Evolutionary conservation across 345 rosid species (phyloP).

Genomic region (Syzygium aromaticum): DNA sequence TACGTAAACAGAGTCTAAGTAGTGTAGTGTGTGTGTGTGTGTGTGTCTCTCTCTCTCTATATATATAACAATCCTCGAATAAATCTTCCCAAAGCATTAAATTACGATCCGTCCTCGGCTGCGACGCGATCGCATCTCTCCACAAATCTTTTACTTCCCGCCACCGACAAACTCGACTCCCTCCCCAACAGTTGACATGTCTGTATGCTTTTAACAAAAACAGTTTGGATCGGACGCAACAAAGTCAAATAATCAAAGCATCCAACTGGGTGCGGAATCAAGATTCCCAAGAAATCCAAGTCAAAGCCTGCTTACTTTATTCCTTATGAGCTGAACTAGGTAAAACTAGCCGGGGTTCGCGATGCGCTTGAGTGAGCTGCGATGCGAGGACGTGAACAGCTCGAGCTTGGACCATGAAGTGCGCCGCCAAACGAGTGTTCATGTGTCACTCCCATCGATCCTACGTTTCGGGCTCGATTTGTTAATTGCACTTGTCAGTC

Average conservation of each 20-base stretch:
- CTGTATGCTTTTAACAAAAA: neutral
- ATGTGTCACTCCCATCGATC: neutral
- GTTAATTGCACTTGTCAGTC: neutral
- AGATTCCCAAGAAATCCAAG: neutral
- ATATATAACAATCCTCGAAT: neutral
- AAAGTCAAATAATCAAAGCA: neutral
- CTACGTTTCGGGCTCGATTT: neutral
- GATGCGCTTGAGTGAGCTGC: neutral
- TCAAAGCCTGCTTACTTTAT: neutral
- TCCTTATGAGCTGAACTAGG: neutral
- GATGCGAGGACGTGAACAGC: neutral
- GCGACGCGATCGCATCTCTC: neutral
- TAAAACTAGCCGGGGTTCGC: neutral
- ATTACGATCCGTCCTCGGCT: neutral
- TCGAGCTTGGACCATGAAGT: neutral
- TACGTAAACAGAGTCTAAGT: neutral
- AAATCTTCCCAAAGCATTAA: neutral
- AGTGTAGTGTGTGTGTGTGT: neutral
- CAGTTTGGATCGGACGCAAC: neutral
- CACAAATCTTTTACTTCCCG: neutral
- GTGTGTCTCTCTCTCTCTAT: neutral
- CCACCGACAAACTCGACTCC: neutral
- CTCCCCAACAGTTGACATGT: neutral
- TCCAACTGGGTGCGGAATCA: neutral
- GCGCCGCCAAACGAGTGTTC: neutral